Evolutionary conservation across 208 protist species (phyloP).

Genomic region (Acanthamoeba culbertsoni): DNA sequence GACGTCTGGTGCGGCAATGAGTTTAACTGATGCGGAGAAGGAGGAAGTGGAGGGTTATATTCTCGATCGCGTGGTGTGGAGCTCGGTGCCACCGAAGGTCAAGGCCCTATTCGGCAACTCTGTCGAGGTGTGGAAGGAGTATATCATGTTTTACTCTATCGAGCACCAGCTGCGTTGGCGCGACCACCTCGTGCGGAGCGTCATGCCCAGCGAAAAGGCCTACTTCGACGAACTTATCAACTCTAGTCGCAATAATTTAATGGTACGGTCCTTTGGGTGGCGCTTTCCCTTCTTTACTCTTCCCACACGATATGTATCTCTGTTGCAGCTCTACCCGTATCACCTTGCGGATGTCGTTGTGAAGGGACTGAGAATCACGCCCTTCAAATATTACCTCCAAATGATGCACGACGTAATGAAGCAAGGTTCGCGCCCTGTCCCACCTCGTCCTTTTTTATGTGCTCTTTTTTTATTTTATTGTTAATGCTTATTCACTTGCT

Average conservation of each 20-base stretch:
- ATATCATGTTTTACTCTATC: constrained; percentile 35
- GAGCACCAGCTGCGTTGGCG: constrained; percentile 79
- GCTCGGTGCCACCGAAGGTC: neutral
- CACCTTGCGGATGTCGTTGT: constrained; percentile 81
- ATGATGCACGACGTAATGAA: constrained; percentile 85
- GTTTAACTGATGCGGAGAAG: neutral
- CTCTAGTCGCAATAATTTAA: constrained; percentile 68
- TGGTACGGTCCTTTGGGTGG: constrained; percentile 57
- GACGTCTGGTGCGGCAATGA: too few relatives aligned
- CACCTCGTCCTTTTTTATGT: neutral
- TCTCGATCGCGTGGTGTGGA: neutral
- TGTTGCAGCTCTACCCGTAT: constrained; percentile 83
- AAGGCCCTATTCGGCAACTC: neutral
- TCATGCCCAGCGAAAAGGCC: constrained; percentile 71
- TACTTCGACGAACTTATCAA: constrained; percentile 82
- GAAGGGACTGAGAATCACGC: constrained; percentile 74
- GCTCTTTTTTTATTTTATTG: neutral
- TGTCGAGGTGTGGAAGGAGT: neutral
- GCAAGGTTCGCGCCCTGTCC: constrained; percentile 52
- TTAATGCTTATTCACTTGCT: neutral
- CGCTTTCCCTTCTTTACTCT: too few relatives aligned
- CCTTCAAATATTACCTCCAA: constrained; percentile 84
- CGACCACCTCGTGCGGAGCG: constrained; percentile 70
- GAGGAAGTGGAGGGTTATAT: constrained; percentile 22
- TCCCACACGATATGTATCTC: neutral